These are phyloP conservation scores for Hansenula sp. DNA, from an alignment of 1,139 yeast genomes.

Conservation along the genomic window DNA sequence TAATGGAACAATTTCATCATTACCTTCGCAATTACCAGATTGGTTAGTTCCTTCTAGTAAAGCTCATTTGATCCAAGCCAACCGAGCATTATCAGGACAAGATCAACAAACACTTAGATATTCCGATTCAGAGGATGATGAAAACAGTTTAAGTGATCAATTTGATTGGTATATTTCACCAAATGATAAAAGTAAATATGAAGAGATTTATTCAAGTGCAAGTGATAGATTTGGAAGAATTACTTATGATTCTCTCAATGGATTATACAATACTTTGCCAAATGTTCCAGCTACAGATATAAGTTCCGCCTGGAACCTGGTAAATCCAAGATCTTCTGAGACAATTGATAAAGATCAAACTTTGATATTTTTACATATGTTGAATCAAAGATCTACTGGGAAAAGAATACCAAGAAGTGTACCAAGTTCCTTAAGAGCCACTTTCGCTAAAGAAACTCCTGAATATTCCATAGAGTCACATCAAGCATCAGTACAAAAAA, in stretches of 20 bases:
- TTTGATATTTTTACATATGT: conserved; percentile 80
- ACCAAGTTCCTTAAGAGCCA: conserved; percentile 89
- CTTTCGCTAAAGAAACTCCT: conserved; percentile 84
- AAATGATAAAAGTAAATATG: conserved; percentile 73
- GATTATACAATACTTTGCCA: conserved; percentile 61
- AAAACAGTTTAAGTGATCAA: conserved; percentile 16
- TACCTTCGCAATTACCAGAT: conserved; percentile 75
- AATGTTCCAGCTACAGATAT: conserved; percentile 82
- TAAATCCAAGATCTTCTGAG: conserved; percentile 82
- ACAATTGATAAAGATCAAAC: conserved; percentile 94
- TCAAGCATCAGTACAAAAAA: conserved; percentile 37
- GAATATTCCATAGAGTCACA: conserved; percentile 62
- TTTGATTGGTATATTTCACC: conserved; percentile 97
- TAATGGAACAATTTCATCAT: conserved; percentile 59
- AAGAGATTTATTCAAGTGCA: conserved; percentile 70
- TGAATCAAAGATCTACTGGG: conserved; percentile 87
- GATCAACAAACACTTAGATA: conserved; percentile 12
- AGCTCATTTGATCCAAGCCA: conserved; percentile 78
- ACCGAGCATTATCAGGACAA: conserved; percentile 49
- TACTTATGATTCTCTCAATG: conserved; percentile 65
- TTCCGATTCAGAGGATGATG: conserved; percentile 26
- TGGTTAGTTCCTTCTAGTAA: conserved; percentile 94
- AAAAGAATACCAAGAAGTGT: conserved; percentile 88
- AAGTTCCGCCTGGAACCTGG: conserved; percentile 93
- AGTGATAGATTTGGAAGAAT: conserved; percentile 83